A percentile compares a stretch with the other conserved stretches of the same genome.
Evolutionary conservation across 1,284 basidiomycete genomes (phyloP).

Genomic region (Flammula alnicola): DNA sequence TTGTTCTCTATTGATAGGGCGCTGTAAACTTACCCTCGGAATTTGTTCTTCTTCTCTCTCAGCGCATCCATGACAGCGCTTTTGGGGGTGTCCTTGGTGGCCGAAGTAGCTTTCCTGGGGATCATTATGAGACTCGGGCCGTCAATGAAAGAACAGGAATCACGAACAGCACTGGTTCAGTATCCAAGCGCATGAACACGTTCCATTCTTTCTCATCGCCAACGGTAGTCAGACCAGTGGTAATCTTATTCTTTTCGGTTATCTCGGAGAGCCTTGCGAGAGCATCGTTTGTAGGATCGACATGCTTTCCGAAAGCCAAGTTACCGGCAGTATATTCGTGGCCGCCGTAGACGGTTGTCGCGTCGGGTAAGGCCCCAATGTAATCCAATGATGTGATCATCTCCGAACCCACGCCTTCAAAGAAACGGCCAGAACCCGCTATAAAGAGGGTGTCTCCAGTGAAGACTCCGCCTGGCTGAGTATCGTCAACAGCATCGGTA

Average conservation of each 20-base stretch:
- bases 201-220: constrained; percentile 88
- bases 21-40: constrained; percentile 48
- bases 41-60: constrained; percentile 85
- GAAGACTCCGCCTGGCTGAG: constrained; percentile 81
- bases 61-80: constrained; percentile 74
- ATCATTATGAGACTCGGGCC: constrained; percentile 2
- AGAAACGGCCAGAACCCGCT: constrained; percentile 95
- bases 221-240: constrained; percentile 82
- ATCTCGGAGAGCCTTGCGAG: constrained; percentile 61
- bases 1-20: not conserved
- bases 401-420: constrained; percentile 87
- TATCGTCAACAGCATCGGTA: constrained; percentile 54
- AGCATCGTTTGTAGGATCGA: constrained; percentile 70
- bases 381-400: constrained; percentile 86
- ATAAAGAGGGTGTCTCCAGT: constrained; percentile 97
- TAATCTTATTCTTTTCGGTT: constrained; percentile 56
- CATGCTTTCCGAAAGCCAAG: constrained; percentile 61
- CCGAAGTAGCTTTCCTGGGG: constrained; percentile 35
- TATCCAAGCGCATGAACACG: constrained; percentile 77
- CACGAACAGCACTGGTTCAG: constrained; percentile 61
- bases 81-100: constrained; percentile 45
- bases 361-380: constrained; percentile 76
- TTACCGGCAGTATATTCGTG: constrained; percentile 90
- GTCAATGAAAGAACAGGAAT: not conserved
- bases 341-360: constrained; percentile 88